phyloP scores from a whole-genome alignment of 192 early-diverging fungal genomes.

The Podila clonocystis region DNA sequence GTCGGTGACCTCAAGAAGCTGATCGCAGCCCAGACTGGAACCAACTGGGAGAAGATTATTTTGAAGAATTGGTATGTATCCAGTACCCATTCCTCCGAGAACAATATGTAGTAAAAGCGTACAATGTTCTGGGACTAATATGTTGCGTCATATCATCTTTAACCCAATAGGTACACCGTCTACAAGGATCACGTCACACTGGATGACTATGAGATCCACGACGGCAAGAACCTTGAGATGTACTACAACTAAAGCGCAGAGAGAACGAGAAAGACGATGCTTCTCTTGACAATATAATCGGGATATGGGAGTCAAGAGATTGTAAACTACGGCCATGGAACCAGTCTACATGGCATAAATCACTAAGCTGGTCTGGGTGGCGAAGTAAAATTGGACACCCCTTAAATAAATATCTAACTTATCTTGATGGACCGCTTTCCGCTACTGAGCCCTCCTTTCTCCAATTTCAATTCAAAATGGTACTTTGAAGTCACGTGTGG shows the following conservation, averaged over 20 bases:
- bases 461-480: slow-evolving; percentile 6
- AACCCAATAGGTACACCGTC: slow-evolving; percentile 64
- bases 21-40: slow-evolving; percentile 91
- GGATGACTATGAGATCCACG: slow-evolving; percentile 90
- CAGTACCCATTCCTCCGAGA: not conserved
- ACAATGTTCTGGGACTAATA: not conserved
- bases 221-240: slow-evolving; percentile 90
- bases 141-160: not conserved
- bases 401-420: not conserved
- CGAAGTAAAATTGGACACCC: not conserved
- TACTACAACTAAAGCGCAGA: slow-evolving; percentile 66
- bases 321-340: too few relatives aligned
- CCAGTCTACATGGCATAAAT: too few relatives aligned
- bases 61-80: slow-evolving; percentile 83
- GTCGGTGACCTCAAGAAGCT: slow-evolving; percentile 87
- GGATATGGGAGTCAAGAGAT: too few relatives aligned
- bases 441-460: slow-evolving; percentile 3
- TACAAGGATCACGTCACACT: slow-evolving; percentile 92
- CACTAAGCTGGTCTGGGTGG: too few relatives aligned
- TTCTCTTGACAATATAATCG: too few relatives aligned
- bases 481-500: slow-evolving; percentile 5
- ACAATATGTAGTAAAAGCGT: too few relatives aligned
- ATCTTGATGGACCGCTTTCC: not conserved
- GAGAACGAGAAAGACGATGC: not conserved
- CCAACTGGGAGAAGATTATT: slow-evolving; percentile 87